These are phyloP conservation scores for Incumbomyces lentus DNA, from an alignment of 2,329 filamentous ascomycete species.

Conservation along the genomic window DNA sequence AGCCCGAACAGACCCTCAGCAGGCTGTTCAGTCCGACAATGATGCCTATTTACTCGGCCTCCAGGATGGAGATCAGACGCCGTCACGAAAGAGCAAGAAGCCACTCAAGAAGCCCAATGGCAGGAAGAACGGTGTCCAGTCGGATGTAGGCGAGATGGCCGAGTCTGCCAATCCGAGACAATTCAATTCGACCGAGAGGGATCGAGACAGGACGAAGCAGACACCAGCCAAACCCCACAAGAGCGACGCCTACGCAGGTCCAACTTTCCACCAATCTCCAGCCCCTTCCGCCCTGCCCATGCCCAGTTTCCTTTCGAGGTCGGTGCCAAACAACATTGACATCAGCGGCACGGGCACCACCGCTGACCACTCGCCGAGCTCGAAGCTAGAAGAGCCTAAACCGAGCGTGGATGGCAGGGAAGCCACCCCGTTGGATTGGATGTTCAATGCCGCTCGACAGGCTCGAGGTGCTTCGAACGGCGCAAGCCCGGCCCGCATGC, in stretches of 20 bases:
- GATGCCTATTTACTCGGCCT: slow-evolving; percentile 24
- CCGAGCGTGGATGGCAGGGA: slow-evolving; percentile 29
- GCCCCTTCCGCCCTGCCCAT: slow-evolving; percentile 83
- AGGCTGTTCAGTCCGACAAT: slow-evolving; percentile 24
- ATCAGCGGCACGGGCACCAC: slow-evolving; percentile 7
- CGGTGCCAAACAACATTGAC: slow-evolving; percentile 51
- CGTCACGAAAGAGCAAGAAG: slow-evolving; percentile 29
- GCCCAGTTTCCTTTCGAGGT: slow-evolving; percentile 75
- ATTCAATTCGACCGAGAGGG: no score
- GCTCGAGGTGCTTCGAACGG: slow-evolving; percentile 44
- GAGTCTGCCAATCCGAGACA: background rate
- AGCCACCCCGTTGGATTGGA: slow-evolving; percentile 74
- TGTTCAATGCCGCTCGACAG: slow-evolving; percentile 69
- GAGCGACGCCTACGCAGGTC: slow-evolving; percentile 65
- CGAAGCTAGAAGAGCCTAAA: no score
- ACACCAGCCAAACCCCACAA: slow-evolving; percentile 23
- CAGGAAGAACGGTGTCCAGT: slow-evolving; percentile 4
- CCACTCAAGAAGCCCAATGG: slow-evolving; percentile 28
- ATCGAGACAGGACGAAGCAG: no score
- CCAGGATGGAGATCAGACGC: slow-evolving; percentile 17
- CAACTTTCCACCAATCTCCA: slow-evolving; percentile 90
- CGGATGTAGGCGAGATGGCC: background rate
- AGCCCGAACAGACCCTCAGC: slow-evolving; percentile 26
- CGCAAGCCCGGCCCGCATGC: slow-evolving; percentile 35
- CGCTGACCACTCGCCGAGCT: slow-evolving; percentile 10